Conservation (phyloP, 129 eudicot species). For the Artemisia annua region DNA sequence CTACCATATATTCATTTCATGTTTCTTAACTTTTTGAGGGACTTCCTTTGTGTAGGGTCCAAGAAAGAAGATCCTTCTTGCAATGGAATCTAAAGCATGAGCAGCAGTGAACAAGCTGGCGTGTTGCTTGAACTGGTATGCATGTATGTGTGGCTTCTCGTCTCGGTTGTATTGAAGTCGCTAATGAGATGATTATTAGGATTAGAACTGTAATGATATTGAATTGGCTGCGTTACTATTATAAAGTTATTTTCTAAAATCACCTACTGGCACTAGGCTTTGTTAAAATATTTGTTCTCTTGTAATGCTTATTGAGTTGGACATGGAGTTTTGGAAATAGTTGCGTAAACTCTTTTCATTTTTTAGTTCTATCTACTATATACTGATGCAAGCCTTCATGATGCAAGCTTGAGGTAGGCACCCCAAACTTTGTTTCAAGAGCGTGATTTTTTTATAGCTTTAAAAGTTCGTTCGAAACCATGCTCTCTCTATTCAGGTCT, state of each 20-base stretch:
- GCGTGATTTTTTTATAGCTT: not conserved
- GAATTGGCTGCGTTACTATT: constrained; percentile 20
- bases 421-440: too few relatives aligned
- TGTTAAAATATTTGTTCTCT: not conserved
- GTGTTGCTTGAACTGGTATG: constrained; percentile 14
- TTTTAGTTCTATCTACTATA: not conserved
- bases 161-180: constrained; percentile 24
- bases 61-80: constrained; percentile 85
- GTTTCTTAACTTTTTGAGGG: not conserved
- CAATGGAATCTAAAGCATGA: constrained; percentile 64
- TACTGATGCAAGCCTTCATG: not conserved
- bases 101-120: constrained; percentile 15
- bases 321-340: not conserved
- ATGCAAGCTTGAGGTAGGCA: not conserved
- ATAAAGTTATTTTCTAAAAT: constrained; percentile 6
- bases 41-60: constrained; percentile 64
- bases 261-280: not conserved
- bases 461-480: not conserved
- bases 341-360: not conserved
- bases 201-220: constrained; percentile 27
- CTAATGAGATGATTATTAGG: constrained; percentile 21
- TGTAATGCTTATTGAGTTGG: not conserved
- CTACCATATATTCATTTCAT: not conserved
- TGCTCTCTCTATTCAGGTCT: not conserved
- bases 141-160: constrained; percentile 29